Conservation (phyloP, 306 rosid genomes). For the Comarum palustre region DNA sequence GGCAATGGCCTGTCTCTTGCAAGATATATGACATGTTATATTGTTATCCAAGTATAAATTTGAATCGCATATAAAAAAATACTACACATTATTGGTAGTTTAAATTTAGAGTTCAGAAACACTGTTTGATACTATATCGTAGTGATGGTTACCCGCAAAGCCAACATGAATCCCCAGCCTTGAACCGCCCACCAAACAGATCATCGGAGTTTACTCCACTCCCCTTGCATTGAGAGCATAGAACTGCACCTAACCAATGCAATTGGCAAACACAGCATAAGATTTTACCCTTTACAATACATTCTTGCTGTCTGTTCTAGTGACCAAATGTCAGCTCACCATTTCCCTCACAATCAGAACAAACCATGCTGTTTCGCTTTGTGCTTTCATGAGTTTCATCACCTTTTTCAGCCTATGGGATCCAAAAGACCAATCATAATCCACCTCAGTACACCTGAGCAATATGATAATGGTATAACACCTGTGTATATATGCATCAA, state of each 20-base stretch:
- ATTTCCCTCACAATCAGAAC: conserved; percentile 79
- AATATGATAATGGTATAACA: background rate
- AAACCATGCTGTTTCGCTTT: conserved; percentile 68
- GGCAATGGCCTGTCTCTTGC: too few species aligned
- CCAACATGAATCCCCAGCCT: conserved; percentile 90
- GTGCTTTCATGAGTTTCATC: conserved; percentile 44
- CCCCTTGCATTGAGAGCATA: conserved; percentile 75
- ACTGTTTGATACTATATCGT: background rate
- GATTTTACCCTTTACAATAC: background rate
- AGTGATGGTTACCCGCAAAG: conserved; percentile 66
- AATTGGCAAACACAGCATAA: background rate
- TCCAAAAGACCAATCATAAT: background rate
- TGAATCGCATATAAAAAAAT: background rate
- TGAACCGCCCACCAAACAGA: conserved; percentile 75
- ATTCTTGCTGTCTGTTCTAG: too few species aligned
- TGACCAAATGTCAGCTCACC: conserved; percentile 37
- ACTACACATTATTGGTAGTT: background rate
- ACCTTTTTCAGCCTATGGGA: conserved; percentile 43
- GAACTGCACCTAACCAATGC: conserved; percentile 51
- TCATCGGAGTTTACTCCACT: conserved; percentile 72
- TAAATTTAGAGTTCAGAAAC: background rate
- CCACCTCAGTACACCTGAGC: background rate
- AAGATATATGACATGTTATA: too few species aligned
- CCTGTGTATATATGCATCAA: background rate
- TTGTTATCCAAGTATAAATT: background rate